A percentile compares a stretch with the other conserved stretches of the same genome.
These are phyloP conservation scores for Neoascochyta sp. DNA, from an alignment of 2,329 filamentous ascomycete species.

Conservation along the genomic window DNA sequence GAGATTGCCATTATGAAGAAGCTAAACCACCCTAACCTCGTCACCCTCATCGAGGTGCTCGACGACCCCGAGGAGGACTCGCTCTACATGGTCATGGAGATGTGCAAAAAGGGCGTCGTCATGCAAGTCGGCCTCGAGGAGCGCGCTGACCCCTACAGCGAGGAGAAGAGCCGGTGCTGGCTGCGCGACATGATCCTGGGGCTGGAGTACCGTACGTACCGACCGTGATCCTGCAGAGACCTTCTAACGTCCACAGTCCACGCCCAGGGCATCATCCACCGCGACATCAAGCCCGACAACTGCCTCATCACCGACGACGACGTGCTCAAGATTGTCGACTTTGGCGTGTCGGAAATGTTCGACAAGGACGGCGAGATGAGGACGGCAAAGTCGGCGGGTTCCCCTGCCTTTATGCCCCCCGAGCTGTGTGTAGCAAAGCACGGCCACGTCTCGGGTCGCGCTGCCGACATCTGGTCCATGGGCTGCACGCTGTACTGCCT, in stretches of 20 bases:
- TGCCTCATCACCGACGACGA: constrained; percentile 85
- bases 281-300: constrained; percentile 98
- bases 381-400: constrained; percentile 88
- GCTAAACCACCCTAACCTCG: constrained; percentile 89
- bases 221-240: constrained; percentile 1
- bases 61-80: constrained; percentile 96
- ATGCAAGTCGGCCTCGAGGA: constrained; percentile 95
- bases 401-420: constrained; percentile 88
- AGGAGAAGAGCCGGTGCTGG: constrained; percentile 82
- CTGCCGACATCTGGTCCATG: constrained; percentile 98
- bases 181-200: constrained; percentile 92
- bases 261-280: constrained; percentile 88
- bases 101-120: constrained; percentile 96
- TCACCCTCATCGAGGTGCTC: constrained; percentile 86
- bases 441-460: constrained; percentile 80
- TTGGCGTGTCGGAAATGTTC: constrained; percentile 99
- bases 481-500: constrained; percentile 92
- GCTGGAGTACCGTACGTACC: constrained; percentile 77
- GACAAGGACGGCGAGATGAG: constrained; percentile 83
- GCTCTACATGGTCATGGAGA: constrained; percentile 96
- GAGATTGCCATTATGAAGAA: constrained; percentile 99
- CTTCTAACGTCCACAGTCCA: constrained; percentile 60
- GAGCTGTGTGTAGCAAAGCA: constrained; percentile 86
- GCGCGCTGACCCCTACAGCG: constrained; percentile 73
- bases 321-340: constrained; percentile 95